Percentiles rank a stretch among this genome's conserved stretches.
phyloP scores from a whole-genome alignment of 2,329 filamentous ascomycete species.

The Ophiostoma piceae region DNA sequence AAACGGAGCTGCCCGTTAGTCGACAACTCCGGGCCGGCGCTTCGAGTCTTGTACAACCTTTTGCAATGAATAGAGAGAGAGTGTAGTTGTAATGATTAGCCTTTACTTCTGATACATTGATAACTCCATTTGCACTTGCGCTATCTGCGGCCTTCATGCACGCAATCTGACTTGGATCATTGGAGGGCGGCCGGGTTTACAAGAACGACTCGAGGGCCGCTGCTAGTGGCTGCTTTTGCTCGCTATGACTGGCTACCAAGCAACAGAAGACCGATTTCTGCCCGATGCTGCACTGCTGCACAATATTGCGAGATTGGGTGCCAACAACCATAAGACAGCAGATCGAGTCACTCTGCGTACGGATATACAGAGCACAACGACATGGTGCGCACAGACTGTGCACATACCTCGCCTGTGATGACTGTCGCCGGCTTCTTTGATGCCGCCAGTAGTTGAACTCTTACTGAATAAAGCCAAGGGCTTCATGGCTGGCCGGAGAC shows the following conservation, averaged over 20 bases:
- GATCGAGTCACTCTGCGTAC: background rate
- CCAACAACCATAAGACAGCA: background rate
- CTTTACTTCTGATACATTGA: background rate
- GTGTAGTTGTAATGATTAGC: background rate
- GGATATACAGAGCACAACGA: background rate
- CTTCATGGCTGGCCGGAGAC: background rate
- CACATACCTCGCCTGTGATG: conserved; percentile 1
- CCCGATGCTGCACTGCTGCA: background rate
- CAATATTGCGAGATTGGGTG: conserved; percentile 3
- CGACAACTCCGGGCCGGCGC: background rate
- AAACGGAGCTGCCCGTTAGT: background rate
- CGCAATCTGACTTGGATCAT: background rate
- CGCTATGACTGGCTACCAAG: background rate
- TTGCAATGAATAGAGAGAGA: too few species aligned
- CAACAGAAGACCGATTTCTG: background rate
- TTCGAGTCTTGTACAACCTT: background rate
- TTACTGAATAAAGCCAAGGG: too few species aligned
- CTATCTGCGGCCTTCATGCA: background rate
- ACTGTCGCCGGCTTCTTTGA: background rate
- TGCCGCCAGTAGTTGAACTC: background rate
- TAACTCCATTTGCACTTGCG: background rate
- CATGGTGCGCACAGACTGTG: conserved; percentile 2
- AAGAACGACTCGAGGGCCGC: background rate
- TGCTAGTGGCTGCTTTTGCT: background rate
- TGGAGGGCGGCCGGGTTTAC: background rate